These are phyloP conservation scores for Glycyrrhiza uralensis DNA, from an alignment of 306 rosid genomes.

Conservation along the genomic window DNA sequence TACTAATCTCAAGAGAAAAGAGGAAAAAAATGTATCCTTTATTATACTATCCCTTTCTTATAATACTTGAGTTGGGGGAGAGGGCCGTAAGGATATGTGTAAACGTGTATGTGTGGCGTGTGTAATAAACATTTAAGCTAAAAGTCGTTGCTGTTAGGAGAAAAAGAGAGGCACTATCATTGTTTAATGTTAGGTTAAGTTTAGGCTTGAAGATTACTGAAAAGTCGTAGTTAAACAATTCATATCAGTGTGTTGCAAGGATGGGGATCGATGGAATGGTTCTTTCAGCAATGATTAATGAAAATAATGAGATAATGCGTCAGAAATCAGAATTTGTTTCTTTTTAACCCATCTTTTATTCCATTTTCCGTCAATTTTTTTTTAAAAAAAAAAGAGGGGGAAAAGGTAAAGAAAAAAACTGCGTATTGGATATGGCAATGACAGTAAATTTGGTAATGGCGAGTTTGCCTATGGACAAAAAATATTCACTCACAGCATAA, in stretches of 20 bases:
- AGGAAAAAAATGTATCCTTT: too few species aligned
- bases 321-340: neutral
- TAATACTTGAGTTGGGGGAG: too few species aligned
- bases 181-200: constrained; percentile 33
- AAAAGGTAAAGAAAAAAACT: too few species aligned
- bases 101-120: constrained; percentile 5
- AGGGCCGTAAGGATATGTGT: too few species aligned
- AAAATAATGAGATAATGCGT: neutral
- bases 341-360: neutral
- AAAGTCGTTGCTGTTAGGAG: constrained; percentile 14
- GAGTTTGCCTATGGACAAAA: too few species aligned
- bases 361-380: neutral
- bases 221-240: constrained; percentile 30
- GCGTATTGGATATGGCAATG: too few species aligned
- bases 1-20: neutral
- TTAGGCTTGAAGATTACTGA: constrained; percentile 42
- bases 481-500: neutral
- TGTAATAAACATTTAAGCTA: constrained; percentile 3
- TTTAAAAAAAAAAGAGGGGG: neutral
- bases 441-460: too few species aligned
- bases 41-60: too few species aligned
- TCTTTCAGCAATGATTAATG: constrained; percentile 6
- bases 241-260: constrained; percentile 8
- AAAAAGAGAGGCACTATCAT: constrained; percentile 13
- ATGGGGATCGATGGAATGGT: neutral